Evolutionary conservation across 2,329 filamentous ascomycete genomes (phyloP).

Genomic region (Nannizziopsis arthrosporioides): DNA sequence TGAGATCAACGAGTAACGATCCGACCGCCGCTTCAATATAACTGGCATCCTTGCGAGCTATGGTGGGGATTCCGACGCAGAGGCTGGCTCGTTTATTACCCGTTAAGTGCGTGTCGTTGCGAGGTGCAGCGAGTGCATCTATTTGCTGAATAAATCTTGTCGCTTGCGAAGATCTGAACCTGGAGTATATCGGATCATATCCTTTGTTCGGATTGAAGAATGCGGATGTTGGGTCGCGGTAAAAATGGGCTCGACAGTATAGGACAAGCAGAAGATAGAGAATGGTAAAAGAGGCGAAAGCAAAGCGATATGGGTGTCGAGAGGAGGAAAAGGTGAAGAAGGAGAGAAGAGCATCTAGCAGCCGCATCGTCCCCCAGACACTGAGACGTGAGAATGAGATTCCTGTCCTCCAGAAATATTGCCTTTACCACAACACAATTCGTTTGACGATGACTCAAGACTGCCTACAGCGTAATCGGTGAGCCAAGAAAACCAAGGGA

Average conservation of each 20-base stretch:
- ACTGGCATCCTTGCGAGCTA: slow-evolving; percentile 29
- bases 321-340: not conserved
- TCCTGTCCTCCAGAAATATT: too few relatives aligned
- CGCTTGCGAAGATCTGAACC: slow-evolving; percentile 18
- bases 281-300: slow-evolving; percentile 16
- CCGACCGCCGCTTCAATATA: slow-evolving; percentile 36
- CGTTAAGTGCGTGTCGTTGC: not conserved
- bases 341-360: not conserved
- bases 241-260: slow-evolving; percentile 18
- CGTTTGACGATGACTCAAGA: too few relatives aligned
- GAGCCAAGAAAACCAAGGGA: too few relatives aligned
- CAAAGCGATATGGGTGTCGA: slow-evolving; percentile 1
- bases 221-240: slow-evolving; percentile 23
- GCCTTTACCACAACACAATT: too few relatives aligned
- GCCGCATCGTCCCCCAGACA: not conserved
- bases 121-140: slow-evolving; percentile 7
- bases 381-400: too few relatives aligned
- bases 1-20: slow-evolving; percentile 35
- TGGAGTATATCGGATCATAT: slow-evolving; percentile 22
- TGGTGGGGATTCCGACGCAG: slow-evolving; percentile 37
- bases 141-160: slow-evolving; percentile 18
- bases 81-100: slow-evolving; percentile 15
- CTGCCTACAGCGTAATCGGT: too few relatives aligned
- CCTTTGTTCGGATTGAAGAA: slow-evolving; percentile 22
- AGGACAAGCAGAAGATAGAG: slow-evolving; percentile 19